Conservation (phyloP, 2,329 filamentous ascomycete species). For the Neonectria punicea region DNA sequence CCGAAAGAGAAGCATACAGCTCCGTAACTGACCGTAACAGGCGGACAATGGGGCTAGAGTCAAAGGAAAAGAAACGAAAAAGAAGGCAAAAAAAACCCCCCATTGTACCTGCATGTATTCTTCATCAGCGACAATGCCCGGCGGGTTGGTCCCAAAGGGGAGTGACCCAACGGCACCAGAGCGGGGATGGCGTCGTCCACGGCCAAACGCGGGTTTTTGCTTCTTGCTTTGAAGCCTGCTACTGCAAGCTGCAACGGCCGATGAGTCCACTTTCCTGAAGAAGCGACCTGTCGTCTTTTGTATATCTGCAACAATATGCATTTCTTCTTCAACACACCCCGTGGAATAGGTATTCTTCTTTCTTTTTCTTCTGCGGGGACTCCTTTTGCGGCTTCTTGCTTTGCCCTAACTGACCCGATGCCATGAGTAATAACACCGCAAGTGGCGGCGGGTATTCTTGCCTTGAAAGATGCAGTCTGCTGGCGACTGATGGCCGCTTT, state of each 20-base stretch:
- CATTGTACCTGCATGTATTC: background rate
- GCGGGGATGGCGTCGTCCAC: background rate
- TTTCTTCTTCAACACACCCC: background rate
- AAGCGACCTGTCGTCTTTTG: background rate
- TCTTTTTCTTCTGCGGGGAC: background rate
- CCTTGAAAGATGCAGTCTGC: background rate
- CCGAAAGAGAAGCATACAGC: constrained; percentile 7
- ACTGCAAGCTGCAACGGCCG: background rate
- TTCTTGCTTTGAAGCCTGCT: background rate
- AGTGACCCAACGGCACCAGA: background rate
- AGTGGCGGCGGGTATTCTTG: constrained; percentile 8
- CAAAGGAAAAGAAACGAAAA: background rate
- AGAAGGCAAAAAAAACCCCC: background rate
- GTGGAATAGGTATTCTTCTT: background rate
- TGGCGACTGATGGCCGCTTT: background rate
- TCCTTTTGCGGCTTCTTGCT: background rate
- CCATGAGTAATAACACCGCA: background rate
- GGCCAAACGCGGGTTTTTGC: background rate
- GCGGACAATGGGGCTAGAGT: background rate
- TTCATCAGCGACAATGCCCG: constrained; percentile 6
- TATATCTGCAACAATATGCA: background rate
- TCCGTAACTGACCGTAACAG: background rate
- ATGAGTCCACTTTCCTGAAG: background rate
- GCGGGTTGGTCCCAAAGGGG: background rate
- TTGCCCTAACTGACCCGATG: background rate